Evolutionary conservation across 2,329 filamentous ascomycete species (phyloP).

Genomic region (Aphanocladium album): DNA sequence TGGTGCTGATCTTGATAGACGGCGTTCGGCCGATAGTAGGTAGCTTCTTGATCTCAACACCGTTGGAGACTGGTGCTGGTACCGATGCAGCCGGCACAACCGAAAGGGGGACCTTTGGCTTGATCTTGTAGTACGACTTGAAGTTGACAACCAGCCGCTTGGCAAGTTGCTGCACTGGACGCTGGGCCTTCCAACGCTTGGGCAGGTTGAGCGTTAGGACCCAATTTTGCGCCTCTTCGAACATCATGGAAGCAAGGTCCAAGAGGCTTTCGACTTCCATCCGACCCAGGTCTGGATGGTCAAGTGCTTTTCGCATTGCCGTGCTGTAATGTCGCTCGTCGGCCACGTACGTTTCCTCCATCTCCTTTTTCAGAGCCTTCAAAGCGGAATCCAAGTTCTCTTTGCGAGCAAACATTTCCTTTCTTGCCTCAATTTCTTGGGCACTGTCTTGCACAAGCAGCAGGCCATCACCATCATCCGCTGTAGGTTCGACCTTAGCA

Average conservation of each 20-base stretch:
- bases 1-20: conserved; percentile 37
- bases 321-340: conserved; percentile 36
- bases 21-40: conserved; percentile 25
- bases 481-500: conserved; percentile 33
- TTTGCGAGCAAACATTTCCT: conserved; percentile 60
- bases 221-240: conserved; percentile 39
- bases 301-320: conserved; percentile 39
- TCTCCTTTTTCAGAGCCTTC: conserved; percentile 37
- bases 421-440: conserved; percentile 51
- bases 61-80: conserved; percentile 12
- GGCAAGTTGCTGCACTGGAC: conserved; percentile 29
- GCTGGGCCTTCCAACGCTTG: conserved; percentile 36
- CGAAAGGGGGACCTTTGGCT: conserved; percentile 24
- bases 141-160: conserved; percentile 30
- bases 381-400: conserved; percentile 56
- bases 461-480: conserved; percentile 33
- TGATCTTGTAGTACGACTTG: conserved; percentile 20
- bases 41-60: conserved; percentile 25
- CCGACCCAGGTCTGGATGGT: conserved; percentile 35
- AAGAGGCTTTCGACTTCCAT: conserved; percentile 37
- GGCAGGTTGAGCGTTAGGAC: conserved; percentile 37
- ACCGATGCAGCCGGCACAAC: conserved; percentile 32
- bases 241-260: conserved; percentile 43
- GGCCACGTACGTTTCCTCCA: conserved; percentile 36
- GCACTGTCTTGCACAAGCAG: conserved; percentile 39